Base-by-base conservation (phyloP, 257 asterid species). In the Ehretia macrophylla region DNA sequence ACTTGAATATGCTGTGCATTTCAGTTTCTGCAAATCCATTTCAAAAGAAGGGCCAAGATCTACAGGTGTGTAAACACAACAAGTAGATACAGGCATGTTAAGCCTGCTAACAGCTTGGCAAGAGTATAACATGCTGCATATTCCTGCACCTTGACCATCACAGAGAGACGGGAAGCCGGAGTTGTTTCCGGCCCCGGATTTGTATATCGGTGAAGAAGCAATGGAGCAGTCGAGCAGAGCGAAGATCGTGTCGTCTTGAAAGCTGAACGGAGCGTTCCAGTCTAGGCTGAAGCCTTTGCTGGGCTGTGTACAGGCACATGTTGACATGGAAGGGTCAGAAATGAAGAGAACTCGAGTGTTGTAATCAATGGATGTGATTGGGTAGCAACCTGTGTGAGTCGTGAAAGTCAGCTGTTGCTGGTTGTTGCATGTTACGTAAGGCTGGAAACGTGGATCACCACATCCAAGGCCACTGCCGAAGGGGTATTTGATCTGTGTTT, bases 21-120 rank as follows among this genome's bases (percentile, higher is more conserved):
- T 75, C 60, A 87, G 62, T 60, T 87, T 85, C 65, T 60, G 60
- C 77, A 87, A 74, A 68, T 90, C 82, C 93, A 90, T 81, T 14
- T 85, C 85, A 14, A 85, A 90, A 0, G 93, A 61, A 0, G 96
- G 97, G 21, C 97, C 97, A 13, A 90, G 96, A 60, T 90, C 86
- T 18, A 90, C 95, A 0, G 95, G 96, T 14, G 94, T 63, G 67
- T 87, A 90, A 32, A 87, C 91, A 14, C 96, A 90, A 46, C 98
- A 87, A 0, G 84, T 66, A 6, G 95, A 80, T 13, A 64, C 65
- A 0, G 91, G 89, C 13, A 82, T 37, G 50, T 77, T 68, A 1
- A 87, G 69, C 66, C 82, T 73, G 59, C 91, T 83, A 0, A 81
- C 55, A 0, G 95, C 79, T 37, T 77, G 84, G 39, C 98, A 90